phyloP scores from a whole-genome alignment of 2,329 filamentous ascomycete species.

The Fusarium brachygibbosum region DNA sequence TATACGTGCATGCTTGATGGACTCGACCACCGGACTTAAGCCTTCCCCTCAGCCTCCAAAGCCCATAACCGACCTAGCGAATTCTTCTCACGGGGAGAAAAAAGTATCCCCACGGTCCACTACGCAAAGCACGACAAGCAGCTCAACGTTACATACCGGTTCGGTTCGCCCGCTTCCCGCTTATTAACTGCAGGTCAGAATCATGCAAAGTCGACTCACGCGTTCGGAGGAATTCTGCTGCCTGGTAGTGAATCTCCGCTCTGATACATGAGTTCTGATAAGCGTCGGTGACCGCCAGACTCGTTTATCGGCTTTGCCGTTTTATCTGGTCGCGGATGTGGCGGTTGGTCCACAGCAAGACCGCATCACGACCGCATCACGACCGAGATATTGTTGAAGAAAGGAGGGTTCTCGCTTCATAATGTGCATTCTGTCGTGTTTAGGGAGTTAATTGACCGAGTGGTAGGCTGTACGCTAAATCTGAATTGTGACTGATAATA shows the following conservation, averaged over 20 bases:
- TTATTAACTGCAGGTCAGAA: constrained; percentile 6
- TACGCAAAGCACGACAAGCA: neutral
- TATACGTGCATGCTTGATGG: too few relatives aligned
- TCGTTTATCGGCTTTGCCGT: neutral
- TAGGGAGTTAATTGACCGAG: neutral
- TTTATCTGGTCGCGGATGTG: neutral
- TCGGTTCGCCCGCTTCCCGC: constrained; percentile 4
- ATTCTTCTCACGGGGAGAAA: constrained; percentile 4
- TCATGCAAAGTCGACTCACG: constrained; percentile 5
- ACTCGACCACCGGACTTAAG: neutral
- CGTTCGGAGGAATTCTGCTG: neutral
- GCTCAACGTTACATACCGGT: constrained; percentile 4
- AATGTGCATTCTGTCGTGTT: neutral
- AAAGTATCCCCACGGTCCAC: neutral
- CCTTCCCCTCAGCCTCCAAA: neutral
- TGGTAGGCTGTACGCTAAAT: neutral
- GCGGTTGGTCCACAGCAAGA: neutral
- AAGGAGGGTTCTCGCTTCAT: neutral
- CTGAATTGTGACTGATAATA: neutral
- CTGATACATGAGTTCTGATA: neutral
- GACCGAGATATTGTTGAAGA: neutral
- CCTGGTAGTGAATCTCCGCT: neutral
- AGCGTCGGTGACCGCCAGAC: neutral
- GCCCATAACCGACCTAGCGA: neutral
- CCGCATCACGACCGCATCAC: constrained; percentile 1